Evolutionary conservation across 73 alveolate species (phyloP), one percentile per base, ranked within the genome.

Genomic region (Paramecium biaurelia): DNA sequence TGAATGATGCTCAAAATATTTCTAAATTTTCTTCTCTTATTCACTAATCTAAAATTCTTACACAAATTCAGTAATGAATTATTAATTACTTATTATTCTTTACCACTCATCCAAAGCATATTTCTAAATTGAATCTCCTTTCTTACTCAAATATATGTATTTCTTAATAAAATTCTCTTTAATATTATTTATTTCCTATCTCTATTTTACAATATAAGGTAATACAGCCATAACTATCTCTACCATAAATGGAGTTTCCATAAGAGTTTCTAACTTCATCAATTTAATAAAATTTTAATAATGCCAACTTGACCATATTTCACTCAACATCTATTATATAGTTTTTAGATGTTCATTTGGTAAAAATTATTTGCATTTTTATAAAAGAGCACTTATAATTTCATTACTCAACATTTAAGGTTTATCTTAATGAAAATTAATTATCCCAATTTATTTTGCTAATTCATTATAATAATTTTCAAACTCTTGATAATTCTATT

Each of bases 241-340:
- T 6, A 74, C 10, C 57, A 74, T 35, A 38, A 74, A 74, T 0
- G 87, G 87, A 32, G 87, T 74, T 38, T 74, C 87, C 38, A 74
- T 30, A 2, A 74, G n/a, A 74, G 57, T 15, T 74, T 74, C 37
- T 74, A 74, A 74, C 2, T 35, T 32, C 59, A 74, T 15, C 20
- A 35, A 15, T 74, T 11, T 32, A 15, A 74, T 74, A 18, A 28
- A 30, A 14, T 21, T 38, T 35, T 38, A 14, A 74, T 74, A 74
- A 7, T 74, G n/a, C 47, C 47, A 28, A 32, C 59, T 12, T 35
- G 87, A 32, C 87, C 87, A 74, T 32, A 74, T 30, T 14, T 35
- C 63, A 5, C 0, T 24, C 28, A 74, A 67, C 68, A 53, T 53
- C 32, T 53, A 53, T 53, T 53, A 4, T 0, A 34, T 26, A 8